Evolutionary conservation across 805 yeast species (phyloP).

Genomic region (Yamadazyma phyllophila): DNA sequence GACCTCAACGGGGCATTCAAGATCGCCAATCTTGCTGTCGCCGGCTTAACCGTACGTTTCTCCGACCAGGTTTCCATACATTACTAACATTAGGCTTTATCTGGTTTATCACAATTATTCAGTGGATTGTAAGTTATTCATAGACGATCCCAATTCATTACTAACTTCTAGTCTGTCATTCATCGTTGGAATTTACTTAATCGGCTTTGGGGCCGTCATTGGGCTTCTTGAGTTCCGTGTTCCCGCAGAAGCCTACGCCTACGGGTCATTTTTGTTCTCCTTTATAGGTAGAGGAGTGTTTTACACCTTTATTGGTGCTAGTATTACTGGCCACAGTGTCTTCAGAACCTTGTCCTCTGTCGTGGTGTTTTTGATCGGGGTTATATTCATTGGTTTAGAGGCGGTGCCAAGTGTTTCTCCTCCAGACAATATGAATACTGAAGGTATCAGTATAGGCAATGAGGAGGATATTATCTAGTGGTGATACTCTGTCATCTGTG

Average conservation of each 20-base stretch:
- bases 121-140: conserved; percentile 44
- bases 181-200: conserved; percentile 56
- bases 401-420: conserved; percentile 72
- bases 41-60: conserved; percentile 49
- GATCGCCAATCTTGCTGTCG: conserved; percentile 54
- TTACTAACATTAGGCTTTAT: conserved; percentile 35
- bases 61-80: conserved; percentile 10
- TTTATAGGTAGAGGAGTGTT: conserved; percentile 72
- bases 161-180: conserved; percentile 27
- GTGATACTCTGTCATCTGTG: not conserved
- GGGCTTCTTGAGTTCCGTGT: conserved; percentile 48
- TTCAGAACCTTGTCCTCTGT: conserved; percentile 59
- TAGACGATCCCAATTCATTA: not conserved
- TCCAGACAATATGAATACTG: conserved; percentile 73
- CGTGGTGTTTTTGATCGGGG: conserved; percentile 59
- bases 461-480: conserved; percentile 39
- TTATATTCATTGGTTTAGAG: conserved; percentile 59
- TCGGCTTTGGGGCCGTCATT: conserved; percentile 53
- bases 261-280: conserved; percentile 66
- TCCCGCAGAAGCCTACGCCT: conserved; percentile 61
- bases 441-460: conserved; percentile 37
- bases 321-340: conserved; percentile 48
- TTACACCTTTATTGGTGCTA: conserved; percentile 37
- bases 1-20: conserved; percentile 48
- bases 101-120: conserved; percentile 51